These are phyloP conservation scores for Nyctanthes arbortristis DNA, from an alignment of 257 asterid species.

Conservation along the genomic window DNA sequence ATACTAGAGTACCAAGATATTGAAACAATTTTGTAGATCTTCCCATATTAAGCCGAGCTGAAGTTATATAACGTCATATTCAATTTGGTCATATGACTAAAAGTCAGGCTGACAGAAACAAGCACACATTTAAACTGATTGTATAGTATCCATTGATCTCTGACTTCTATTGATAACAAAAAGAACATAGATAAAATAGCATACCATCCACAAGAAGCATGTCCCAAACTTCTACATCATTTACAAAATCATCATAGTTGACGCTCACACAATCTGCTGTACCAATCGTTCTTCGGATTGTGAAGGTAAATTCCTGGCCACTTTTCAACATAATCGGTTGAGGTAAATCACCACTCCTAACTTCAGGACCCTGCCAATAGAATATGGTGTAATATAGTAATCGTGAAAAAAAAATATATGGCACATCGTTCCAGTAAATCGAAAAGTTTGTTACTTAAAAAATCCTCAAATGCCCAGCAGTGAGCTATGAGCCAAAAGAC, in stretches of 20 bases:
- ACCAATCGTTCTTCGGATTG: conserved; percentile 96
- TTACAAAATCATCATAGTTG: conserved; percentile 97
- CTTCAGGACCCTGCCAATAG: conserved; percentile 95
- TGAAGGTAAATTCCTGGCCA: conserved; percentile 96
- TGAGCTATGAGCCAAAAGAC: background rate
- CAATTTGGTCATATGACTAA: background rate
- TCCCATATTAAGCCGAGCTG: background rate
- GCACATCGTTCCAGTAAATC: background rate
- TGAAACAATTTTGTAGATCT: background rate
- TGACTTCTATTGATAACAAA: conserved; percentile 8
- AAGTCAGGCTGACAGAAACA: background rate
- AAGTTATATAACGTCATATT: background rate
- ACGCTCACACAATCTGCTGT: conserved; percentile 89
- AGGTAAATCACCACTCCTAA: conserved; percentile 98
- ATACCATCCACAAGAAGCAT: conserved; percentile 98
- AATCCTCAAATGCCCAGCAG: background rate
- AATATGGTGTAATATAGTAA: background rate
- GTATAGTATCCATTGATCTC: background rate
- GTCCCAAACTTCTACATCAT: conserved; percentile 93
- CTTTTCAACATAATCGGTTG: conserved; percentile 72
- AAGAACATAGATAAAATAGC: conserved; percentile 4
- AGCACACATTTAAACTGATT: background rate
- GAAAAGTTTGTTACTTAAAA: background rate
- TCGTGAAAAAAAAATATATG: background rate
- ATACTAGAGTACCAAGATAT: background rate